Conservation (phyloP, 306 rosid genomes). For the Sindora glabra region DNA sequence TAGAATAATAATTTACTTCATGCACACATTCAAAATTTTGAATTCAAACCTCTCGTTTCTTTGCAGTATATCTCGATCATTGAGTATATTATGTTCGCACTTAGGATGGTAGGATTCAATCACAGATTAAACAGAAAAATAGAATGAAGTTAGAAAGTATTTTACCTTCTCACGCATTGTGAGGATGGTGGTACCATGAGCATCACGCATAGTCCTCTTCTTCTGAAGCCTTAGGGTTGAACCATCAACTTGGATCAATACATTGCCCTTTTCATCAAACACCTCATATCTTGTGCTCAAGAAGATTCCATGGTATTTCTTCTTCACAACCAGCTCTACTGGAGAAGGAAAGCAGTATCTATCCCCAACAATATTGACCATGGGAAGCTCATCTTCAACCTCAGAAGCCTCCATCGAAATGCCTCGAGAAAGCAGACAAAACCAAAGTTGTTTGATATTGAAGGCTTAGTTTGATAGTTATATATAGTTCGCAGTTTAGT, state of each 20-base stretch:
- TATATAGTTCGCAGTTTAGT: too few relatives aligned
- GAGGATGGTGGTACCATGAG: slow-evolving; percentile 12
- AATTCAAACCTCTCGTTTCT: too few relatives aligned
- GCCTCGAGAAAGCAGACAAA: neutral
- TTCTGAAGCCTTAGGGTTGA: slow-evolving; percentile 13
- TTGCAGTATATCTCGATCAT: too few relatives aligned
- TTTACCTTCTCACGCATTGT: slow-evolving; percentile 24
- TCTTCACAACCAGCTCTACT: slow-evolving; percentile 11
- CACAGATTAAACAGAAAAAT: too few relatives aligned
- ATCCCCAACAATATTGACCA: slow-evolving; percentile 8
- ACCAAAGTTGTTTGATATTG: too few relatives aligned
- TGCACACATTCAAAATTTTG: too few relatives aligned
- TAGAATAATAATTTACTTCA: too few relatives aligned
- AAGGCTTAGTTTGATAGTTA: too few relatives aligned
- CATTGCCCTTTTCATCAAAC: neutral
- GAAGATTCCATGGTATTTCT: slow-evolving; percentile 17
- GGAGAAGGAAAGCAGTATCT: slow-evolving; percentile 12
- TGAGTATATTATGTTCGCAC: too few relatives aligned
- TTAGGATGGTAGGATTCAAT: too few relatives aligned
- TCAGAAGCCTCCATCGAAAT: slow-evolving; percentile 13
- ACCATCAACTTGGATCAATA: slow-evolving; percentile 24
- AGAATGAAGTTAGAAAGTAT: too few relatives aligned
- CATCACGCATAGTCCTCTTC: slow-evolving; percentile 22
- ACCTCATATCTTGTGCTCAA: slow-evolving; percentile 13
- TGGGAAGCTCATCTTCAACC: neutral